These are phyloP conservation scores for Austroboletus novae-zelandiae DNA, from an alignment of 1,284 basidiomycete species.

Conservation along the genomic window DNA sequence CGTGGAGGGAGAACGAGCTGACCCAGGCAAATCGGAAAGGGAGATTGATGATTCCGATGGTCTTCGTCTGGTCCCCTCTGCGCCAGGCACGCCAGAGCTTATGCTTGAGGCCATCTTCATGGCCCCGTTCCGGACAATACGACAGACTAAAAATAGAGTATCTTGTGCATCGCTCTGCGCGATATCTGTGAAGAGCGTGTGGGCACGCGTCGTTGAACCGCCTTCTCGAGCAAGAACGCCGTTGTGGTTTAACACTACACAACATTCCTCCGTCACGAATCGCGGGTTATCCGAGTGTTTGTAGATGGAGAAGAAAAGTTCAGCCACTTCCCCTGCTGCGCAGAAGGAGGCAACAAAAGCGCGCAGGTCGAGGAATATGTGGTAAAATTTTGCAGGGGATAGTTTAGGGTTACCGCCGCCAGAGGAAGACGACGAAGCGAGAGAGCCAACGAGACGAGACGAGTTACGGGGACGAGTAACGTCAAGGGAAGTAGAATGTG, in stretches of 20 bases:
- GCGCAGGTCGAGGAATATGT: conserved; percentile 86
- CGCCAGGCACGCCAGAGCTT: conserved; percentile 44
- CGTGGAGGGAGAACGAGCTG: conserved; percentile 14
- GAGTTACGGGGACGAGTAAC: conserved; percentile 43
- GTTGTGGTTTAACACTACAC: conserved; percentile 87
- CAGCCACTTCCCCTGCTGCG: conserved; percentile 85
- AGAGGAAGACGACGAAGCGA: conserved; percentile 30
- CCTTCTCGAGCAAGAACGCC: conserved; percentile 82
- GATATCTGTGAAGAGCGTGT: conserved; percentile 89
- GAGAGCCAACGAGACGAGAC: conserved; percentile 49
- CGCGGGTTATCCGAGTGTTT: conserved; percentile 73
- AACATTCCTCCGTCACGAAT: conserved; percentile 95
- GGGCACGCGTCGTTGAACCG: conserved; percentile 51
- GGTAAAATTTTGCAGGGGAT: conserved; percentile 73
- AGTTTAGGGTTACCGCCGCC: conserved; percentile 31
- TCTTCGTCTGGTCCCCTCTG: conserved; percentile 43
- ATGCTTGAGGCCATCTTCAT: conserved; percentile 71
- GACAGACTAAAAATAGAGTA: conserved; percentile 84
- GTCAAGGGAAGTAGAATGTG: conserved; percentile 68
- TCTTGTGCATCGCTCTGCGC: conserved; percentile 83
- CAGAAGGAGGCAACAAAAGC: conserved; percentile 92
- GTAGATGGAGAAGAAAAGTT: conserved; percentile 94
- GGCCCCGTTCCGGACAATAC: conserved; percentile 86
- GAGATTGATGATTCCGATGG: conserved; percentile 50
- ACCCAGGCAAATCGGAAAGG: conserved; percentile 29